Base-by-base conservation (phyloP, 1,284 basidiomycete genomes). In the Athelia sp. region DNA sequence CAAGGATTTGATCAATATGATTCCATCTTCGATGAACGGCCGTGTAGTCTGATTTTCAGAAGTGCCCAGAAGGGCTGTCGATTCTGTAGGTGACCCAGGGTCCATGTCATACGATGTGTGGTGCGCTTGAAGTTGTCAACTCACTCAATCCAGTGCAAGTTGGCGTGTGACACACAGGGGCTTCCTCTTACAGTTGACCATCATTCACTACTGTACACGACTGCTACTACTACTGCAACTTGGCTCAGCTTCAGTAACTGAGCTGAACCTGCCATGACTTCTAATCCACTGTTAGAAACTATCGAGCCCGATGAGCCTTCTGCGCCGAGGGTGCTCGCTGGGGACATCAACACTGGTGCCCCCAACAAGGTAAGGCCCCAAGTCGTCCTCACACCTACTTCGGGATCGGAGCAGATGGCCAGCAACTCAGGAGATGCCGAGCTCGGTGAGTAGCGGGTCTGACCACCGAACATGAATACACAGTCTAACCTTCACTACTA, bases 301-400 rank as follows among this genome's bases (percentile, higher is more conserved):
- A 90, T 90, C 51, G 87, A 90, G 61, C 78, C 86, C 24, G 87
- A 90, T 63, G 85, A 86, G 15, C 69, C 72, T 11, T 60, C 62
- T 14, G 62, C 61, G 40, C 56, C 51, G 32, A 52, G 40, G 19
- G 51, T 52, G 23, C 62, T 63, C 9, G 58, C 66, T 23, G 73
- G 72, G 15, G 71, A 68, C 45, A 77, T 75, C 19, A 62, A 64
- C n/a, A n/a, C n/a, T 32, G 58, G 65, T 45, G n/a, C 58, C 42
- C 60, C 59, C 48, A 57, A 46, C 54, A 62, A 63, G 58, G 56
- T 66, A 24, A 56, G 70, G 48, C 58, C 68, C 45, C 73, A 73
- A 3, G 78, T 81, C 18, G 78, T 81, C 11, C 68, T 84, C 18
- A 82, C 75, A 9, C 81, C 82, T 4, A 78, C 71, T 53, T 72